Evolutionary conservation across 208 protist genomes (phyloP).

Genomic region (Acanthamoeba lenticulata): DNA sequence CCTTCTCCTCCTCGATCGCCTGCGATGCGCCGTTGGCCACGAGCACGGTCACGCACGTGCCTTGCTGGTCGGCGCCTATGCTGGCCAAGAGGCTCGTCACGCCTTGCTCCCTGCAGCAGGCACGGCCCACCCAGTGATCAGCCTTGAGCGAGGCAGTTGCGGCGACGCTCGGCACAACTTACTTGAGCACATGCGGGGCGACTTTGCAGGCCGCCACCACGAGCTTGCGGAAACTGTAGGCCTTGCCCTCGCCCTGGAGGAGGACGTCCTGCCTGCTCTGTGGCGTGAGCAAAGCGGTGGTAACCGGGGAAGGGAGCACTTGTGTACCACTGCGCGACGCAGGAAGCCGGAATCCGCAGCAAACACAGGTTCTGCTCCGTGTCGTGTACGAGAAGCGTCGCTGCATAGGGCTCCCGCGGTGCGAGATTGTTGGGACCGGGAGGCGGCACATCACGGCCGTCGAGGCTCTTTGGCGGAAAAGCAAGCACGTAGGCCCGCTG

Average conservation of each 20-base stretch:
- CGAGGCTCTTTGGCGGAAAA: background rate
- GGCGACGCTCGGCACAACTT: background rate
- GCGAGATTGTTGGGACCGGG: background rate
- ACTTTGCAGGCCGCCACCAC: background rate
- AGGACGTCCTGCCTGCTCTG: background rate
- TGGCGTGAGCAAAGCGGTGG: background rate
- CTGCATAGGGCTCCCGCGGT: background rate
- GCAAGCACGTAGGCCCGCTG: background rate
- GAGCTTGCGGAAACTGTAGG: background rate
- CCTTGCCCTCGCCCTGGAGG: background rate
- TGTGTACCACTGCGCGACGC: background rate
- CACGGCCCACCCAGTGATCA: too few relatives aligned
- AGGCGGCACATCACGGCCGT: background rate
- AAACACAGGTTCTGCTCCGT: background rate
- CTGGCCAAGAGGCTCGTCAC: background rate
- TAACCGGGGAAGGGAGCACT: background rate
- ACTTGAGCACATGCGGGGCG: background rate
- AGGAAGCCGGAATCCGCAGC: background rate
- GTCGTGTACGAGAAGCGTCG: background rate
- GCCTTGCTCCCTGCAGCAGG: background rate
- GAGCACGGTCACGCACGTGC: background rate
- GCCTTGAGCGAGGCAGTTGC: too few relatives aligned
- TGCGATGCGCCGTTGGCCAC: background rate
- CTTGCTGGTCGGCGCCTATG: background rate
- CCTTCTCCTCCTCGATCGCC: background rate